phyloP scores from a whole-genome alignment of 1,284 basidiomycete species.

The Irpex lacteus region DNA sequence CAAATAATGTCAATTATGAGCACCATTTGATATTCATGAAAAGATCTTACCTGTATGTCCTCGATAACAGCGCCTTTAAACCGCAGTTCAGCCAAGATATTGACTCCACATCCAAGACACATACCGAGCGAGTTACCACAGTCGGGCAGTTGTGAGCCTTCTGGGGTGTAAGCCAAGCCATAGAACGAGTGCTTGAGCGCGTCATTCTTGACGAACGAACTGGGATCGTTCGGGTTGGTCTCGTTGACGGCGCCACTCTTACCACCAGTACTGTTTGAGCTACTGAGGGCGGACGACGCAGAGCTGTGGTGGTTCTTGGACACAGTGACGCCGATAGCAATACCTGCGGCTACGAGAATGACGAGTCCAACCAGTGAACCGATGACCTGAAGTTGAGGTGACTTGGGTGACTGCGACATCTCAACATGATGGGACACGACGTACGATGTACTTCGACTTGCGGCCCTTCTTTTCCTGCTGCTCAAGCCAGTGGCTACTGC shows the following conservation, averaged over 20 bases:
- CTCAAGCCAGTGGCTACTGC: slow-evolving; percentile 35
- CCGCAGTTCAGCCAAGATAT: neutral
- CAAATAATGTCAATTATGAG: neutral
- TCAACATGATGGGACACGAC: slow-evolving; percentile 15
- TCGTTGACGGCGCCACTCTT: slow-evolving; percentile 41
- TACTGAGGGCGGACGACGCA: slow-evolving; percentile 20
- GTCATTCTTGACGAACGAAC: slow-evolving; percentile 60
- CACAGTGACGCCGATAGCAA: slow-evolving; percentile 52
- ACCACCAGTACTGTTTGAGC: slow-evolving; percentile 17
- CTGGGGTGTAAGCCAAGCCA: slow-evolving; percentile 74
- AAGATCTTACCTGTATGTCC: slow-evolving; percentile 45
- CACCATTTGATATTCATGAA: neutral
- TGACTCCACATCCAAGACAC: slow-evolving; percentile 17
- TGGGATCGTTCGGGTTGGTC: slow-evolving; percentile 58
- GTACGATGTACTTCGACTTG: slow-evolving; percentile 36
- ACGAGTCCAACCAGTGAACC: slow-evolving; percentile 42
- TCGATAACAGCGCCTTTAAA: slow-evolving; percentile 39
- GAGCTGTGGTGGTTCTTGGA: slow-evolving; percentile 40
- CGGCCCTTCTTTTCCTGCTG: slow-evolving; percentile 31
- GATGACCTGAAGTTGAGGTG: slow-evolving; percentile 37
- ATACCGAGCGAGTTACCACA: slow-evolving; percentile 48
- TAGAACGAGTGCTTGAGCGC: slow-evolving; percentile 64
- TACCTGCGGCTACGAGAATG: slow-evolving; percentile 44
- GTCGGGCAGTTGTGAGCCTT: slow-evolving; percentile 46
- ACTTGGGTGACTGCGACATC: neutral